Conservation (phyloP, 176 grass and related monocot species). For the Oryza punctata region DNA sequence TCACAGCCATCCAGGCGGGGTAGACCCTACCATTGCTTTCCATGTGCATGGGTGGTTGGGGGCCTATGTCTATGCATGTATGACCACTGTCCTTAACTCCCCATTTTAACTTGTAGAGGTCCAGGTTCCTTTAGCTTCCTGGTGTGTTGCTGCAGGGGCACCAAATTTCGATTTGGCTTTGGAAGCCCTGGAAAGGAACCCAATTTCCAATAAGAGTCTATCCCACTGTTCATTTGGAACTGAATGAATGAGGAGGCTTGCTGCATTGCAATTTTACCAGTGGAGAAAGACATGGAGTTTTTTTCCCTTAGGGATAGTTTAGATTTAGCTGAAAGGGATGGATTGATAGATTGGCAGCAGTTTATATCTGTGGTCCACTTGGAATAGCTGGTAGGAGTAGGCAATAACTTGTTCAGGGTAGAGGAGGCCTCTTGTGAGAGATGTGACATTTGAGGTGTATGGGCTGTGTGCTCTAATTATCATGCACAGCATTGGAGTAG, state of each 20-base stretch:
- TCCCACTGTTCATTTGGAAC: background rate
- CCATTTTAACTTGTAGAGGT: slow-evolving; percentile 35
- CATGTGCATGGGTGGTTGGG: slow-evolving; percentile 52
- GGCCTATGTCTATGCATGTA: slow-evolving; percentile 34
- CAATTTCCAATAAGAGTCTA: slow-evolving; percentile 34
- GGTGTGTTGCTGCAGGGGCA: slow-evolving; percentile 32
- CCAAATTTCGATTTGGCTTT: slow-evolving; percentile 40
- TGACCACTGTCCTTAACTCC: slow-evolving; percentile 40
- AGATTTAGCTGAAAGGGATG: slow-evolving; percentile 10
- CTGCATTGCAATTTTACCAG: background rate
- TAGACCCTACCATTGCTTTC: slow-evolving; percentile 48
- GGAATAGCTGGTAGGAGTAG: slow-evolving; percentile 31
- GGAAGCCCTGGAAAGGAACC: slow-evolving; percentile 13
- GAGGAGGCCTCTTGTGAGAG: slow-evolving; percentile 33
- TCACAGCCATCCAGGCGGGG: slow-evolving; percentile 63
- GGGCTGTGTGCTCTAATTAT: slow-evolving; percentile 53
- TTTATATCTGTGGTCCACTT: slow-evolving; percentile 41
- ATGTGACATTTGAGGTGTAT: slow-evolving; percentile 49
- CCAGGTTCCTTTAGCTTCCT: slow-evolving; percentile 24
- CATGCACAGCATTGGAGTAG: slow-evolving; percentile 5
- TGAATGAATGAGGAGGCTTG: slow-evolving; percentile 2
- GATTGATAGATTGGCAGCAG: slow-evolving; percentile 7
- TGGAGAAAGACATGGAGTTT: slow-evolving; percentile 28
- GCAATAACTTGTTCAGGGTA: slow-evolving; percentile 35
- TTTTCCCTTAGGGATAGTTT: background rate